phyloP scores from a whole-genome alignment of 805 yeast species.

The Wickerhamomyces kurtzmanii region DNA sequence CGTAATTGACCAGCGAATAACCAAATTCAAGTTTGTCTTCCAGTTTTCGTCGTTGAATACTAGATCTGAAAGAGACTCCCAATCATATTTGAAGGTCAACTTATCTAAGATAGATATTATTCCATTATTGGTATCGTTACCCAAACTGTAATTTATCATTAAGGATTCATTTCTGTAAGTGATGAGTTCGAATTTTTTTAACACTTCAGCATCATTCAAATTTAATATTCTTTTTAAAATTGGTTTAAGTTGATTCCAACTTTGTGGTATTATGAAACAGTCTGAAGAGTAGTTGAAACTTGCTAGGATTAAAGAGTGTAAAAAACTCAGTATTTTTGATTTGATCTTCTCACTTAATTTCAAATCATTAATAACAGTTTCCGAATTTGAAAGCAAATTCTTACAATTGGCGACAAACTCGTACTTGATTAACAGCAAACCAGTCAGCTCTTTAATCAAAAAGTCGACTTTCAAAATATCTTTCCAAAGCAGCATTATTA shows the following conservation, averaged over 20 bases:
- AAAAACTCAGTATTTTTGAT: conserved; percentile 13
- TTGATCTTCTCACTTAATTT: conserved; percentile 23
- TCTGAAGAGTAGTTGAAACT: conserved; percentile 30
- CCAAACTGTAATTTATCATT: conserved; percentile 34
- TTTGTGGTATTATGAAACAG: conserved; percentile 52
- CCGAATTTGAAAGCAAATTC: conserved; percentile 24
- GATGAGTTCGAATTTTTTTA: conserved; percentile 46
- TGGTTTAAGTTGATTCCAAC: conserved; percentile 47
- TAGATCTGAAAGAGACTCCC: conserved; percentile 20
- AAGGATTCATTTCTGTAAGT: conserved; percentile 65
- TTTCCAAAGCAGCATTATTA: conserved; percentile 63
- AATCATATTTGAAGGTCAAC: conserved; percentile 19
- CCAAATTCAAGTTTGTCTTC: conserved; percentile 24
- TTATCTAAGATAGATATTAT: conserved; percentile 28
- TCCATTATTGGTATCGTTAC: conserved; percentile 7
- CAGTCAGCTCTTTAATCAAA: conserved; percentile 56
- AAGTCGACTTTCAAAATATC: conserved; percentile 47
- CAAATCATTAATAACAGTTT: conserved; percentile 24
- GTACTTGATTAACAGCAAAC: conserved; percentile 41
- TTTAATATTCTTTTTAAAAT: conserved; percentile 33
- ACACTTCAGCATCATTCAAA: conserved; percentile 18
- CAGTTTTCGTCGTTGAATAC: conserved; percentile 16
- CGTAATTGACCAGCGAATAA: conserved; percentile 30
- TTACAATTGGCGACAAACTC: conserved; percentile 23
- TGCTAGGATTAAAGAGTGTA: conserved; percentile 17